Evolutionary conservation across 306 rosid species (phyloP), one percentile per base, ranked within the genome.

Genomic region (Astragalus glycyphyllos): DNA sequence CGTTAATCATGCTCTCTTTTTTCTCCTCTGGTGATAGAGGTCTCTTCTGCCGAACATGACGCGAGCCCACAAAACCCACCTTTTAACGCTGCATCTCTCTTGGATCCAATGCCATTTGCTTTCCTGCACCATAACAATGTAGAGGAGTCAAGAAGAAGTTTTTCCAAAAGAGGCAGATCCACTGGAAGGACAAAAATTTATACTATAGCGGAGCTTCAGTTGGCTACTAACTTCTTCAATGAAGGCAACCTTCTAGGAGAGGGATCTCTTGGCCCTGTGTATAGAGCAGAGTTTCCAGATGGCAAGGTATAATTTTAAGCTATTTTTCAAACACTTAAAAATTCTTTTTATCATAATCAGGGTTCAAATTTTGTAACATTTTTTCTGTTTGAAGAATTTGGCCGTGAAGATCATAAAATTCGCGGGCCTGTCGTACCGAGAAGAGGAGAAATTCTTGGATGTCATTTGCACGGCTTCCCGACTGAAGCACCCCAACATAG

Each of bases 261-360:
- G 67, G 99, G 99, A 71, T 86, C 96, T 65, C 90, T 95, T 58
- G 97, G 99, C 66, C 81, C 92, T 13, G 92, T 91, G 76, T 95
- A 86, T 80, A 95, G 81, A 78, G 97, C 96, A 23, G 82, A 82
- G 77, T 84, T 91, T 84, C 86, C 96, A 17, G 83, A 91, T 77
- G 93, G 89, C 70, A 89, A 84, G 71, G 99, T 91, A 87, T 57
- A 51, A 9, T 68, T 61, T 71, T 38, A 49, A 31, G 16, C 50
- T 54, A 29, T 31, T 68, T 66, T 69, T 57, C 35, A 38, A 72
- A 48, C 76, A 8, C 40, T 60, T 7, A 48, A 23, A 5, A 67
- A 26, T 44, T 61, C 16, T 40, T 64, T 40, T 44, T 42, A 41
- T 45, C 58, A 35, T 3, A 61, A 11, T 56, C 29, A 59, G 37